Evolutionary conservation across 192 early-diverging fungal species (phyloP), one percentile per base, ranked within the genome.

Genomic region (Coemansia sp.): DNA sequence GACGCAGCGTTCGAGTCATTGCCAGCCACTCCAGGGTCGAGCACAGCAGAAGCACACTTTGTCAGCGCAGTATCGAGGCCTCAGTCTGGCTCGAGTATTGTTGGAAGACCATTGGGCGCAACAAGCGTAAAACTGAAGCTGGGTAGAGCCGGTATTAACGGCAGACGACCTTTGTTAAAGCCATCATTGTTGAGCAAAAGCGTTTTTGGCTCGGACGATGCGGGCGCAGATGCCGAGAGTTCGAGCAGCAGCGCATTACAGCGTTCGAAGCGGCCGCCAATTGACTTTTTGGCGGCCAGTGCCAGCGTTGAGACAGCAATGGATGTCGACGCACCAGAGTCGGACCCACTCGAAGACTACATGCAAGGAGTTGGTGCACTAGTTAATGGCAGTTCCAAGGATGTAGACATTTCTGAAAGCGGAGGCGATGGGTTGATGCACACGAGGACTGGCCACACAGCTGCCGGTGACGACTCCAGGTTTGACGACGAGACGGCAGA

Each of bases 321-420:
- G 70, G 76, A 35, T 1, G 78, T 86, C 59, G 86, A 88, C 26
- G 78, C 66, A 33, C 72, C 86, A 26, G 92, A 87, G 10, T 68
- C 82, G 6, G 92, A 94, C 55, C 86, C 91, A 6, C 64, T 94
- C 17, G 96, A 98, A 61, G 92, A 90, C 26, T 98, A 87, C 71
- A 98, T 98, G 96, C 86, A 88, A 26, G 88, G 55, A 5, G 55
- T 58, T 32, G 55, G 55, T 7, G 55, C 30, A 7, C 30, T 58
- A 30, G 55, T 32, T 6, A 30, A 35, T 32, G 55, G 28, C 55
- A n/a, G 55, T 2, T 33, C 30, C 55, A n/a, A 58, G 67, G 65
- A n/a, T 50, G 23, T 67, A 35, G 46, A 76, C 70, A 59, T 32
- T 49, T 59, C 23, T 23, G 28, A n/a, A 65, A 73, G 9, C 69